These are phyloP conservation scores for Periconia sp. DNA, from an alignment of 2,329 filamentous ascomycete species.

Conservation along the genomic window DNA sequence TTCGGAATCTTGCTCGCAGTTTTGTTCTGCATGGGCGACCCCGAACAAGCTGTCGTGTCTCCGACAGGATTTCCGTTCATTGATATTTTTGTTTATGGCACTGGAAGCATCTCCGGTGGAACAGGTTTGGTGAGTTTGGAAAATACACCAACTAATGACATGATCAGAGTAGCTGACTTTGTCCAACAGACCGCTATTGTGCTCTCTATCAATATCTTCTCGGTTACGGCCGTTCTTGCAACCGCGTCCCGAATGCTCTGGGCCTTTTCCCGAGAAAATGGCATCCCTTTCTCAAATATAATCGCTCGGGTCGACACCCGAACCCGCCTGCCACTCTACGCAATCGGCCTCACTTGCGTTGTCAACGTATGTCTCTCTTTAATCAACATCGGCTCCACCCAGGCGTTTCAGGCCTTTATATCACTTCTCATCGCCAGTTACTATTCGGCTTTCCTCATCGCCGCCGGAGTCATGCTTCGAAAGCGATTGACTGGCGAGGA, in stretches of 20 bases:
- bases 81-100: conserved; percentile 48
- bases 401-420: conserved; percentile 17
- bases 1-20: conserved; percentile 37
- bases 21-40: conserved; percentile 38
- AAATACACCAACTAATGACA: too few species aligned
- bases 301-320: too few species aligned
- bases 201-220: too few species aligned
- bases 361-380: conserved; percentile 14
- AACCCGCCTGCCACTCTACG: conserved; percentile 45
- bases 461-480: conserved; percentile 12
- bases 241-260: conserved; percentile 21
- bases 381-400: conserved; percentile 15
- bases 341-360: conserved; percentile 36
- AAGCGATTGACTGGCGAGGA: conserved; percentile 7
- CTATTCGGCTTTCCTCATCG: conserved; percentile 19
- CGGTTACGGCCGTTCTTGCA: too few species aligned
- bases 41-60: conserved; percentile 18
- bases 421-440: conserved; percentile 14
- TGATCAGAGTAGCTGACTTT: too few species aligned
- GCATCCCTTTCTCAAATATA: conserved; percentile 24
- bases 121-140: too few species aligned
- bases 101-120: too few species aligned
- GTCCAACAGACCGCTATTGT: too few species aligned
- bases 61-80: conserved; percentile 51
- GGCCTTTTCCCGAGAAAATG: conserved; percentile 24